A percentile compares a stretch with the other conserved stretches of the same genome.
Conservation (phyloP, 1,284 basidiomycete genomes). For the Trichosporon faecale region DNA sequence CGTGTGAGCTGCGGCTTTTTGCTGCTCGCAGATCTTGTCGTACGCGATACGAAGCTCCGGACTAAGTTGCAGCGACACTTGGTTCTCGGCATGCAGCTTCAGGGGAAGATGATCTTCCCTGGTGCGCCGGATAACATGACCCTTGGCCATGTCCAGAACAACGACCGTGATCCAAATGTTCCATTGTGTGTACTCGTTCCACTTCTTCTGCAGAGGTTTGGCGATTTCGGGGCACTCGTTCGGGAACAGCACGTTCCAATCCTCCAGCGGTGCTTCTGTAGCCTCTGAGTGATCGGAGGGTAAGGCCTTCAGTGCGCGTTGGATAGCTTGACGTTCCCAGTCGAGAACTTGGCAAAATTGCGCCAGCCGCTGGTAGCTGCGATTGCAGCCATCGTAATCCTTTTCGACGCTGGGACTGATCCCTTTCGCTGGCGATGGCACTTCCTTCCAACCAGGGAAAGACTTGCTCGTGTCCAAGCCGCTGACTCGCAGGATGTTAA, state of each 20-base stretch:
- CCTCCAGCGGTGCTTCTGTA: background rate
- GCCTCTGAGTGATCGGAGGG: background rate
- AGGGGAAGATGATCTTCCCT: background rate
- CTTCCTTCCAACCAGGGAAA: background rate
- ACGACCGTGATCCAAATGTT: background rate
- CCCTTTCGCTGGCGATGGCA: background rate
- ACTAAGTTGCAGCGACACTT: background rate
- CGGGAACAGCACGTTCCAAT: background rate
- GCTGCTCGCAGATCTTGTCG: background rate
- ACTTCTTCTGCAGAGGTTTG: background rate
- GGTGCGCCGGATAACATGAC: background rate
- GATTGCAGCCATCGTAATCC: background rate
- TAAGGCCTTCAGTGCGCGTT: background rate
- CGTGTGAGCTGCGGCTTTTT: background rate
- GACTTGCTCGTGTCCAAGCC: background rate
- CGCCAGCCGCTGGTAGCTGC: background rate
- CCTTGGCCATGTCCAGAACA: background rate
- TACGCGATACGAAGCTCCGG: background rate
- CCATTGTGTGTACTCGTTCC: background rate
- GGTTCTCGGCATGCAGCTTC: background rate
- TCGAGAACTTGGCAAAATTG: background rate
- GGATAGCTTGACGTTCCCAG: background rate
- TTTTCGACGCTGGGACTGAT: background rate
- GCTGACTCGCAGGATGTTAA: background rate
- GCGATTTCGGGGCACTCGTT: background rate